Percentiles rank a stretch among this genome's conserved stretches.
phyloP scores from a whole-genome alignment of 768 basidiomycete species.

The Boletus reticulatus region DNA sequence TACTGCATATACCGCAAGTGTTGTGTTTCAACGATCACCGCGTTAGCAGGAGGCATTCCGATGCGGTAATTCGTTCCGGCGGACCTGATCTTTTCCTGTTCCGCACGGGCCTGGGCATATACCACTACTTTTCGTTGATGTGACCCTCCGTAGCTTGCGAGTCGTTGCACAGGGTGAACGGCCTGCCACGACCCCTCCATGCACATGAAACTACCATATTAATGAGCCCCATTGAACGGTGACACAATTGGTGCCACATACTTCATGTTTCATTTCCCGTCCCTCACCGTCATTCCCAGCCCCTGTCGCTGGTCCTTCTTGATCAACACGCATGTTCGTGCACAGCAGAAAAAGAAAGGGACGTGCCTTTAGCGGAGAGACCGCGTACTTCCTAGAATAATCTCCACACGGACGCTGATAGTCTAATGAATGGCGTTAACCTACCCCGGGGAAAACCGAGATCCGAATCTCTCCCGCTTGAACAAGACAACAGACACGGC shows the following conservation, averaged over 20 bases:
- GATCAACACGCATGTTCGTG: slow-evolving; percentile 5
- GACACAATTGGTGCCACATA: not conserved
- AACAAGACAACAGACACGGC: not conserved
- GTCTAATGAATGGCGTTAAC: not conserved
- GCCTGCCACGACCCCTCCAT: not conserved
- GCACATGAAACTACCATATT: not conserved
- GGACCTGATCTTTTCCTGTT: slow-evolving; percentile 9
- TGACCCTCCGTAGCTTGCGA: not conserved
- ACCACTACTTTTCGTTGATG: not conserved
- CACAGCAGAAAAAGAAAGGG: not conserved
- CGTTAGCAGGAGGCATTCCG: not conserved
- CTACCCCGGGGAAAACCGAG: slow-evolving; percentile 14
- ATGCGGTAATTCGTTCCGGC: not conserved
- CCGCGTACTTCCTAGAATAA: not conserved
- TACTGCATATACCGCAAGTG: not conserved
- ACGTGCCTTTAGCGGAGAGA: not conserved
- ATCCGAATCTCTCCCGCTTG: slow-evolving; percentile 8
- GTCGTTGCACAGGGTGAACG: not conserved
- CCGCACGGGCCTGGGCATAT: not conserved
- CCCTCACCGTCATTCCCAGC: not conserved
- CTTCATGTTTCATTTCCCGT: not conserved
- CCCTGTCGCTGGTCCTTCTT: slow-evolving; percentile 4
- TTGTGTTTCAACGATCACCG: too few species aligned
- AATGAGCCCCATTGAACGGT: not conserved
- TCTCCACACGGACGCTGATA: not conserved